Base-by-base conservation (phyloP, 139 green algal species). In the Deuterostichococcus epilithicus region DNA sequence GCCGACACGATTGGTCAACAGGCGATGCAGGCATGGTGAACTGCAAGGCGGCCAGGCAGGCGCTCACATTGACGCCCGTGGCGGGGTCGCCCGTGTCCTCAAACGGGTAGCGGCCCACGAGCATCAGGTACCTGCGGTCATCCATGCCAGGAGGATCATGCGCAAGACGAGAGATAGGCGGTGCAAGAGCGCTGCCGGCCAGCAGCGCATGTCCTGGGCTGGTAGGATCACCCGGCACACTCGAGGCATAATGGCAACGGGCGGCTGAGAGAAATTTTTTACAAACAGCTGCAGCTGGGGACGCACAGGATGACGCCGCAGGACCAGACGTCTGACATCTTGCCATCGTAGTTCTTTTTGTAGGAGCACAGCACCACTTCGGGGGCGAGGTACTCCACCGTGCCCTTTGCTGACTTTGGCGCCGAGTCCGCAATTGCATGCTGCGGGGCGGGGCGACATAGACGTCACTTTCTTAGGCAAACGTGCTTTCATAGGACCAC, bases 241-340 rank as follows among this genome's bases (percentile, higher is more conserved):
- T 23, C 42, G 42, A 13, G 13, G 13, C 13, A 52, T 52, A 52
- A 23, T 52, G 52, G 52, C 18, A 28, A 28, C 18, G 5, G 5
- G 52, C 8, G 5, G 18, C 52, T 63, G n/a, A n/a, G n/a, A n/a
- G n/a, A n/a, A n/a, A n/a, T n/a, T n/a, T n/a, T n/a, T n/a, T n/a
- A n/a, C n/a, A n/a, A n/a, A n/a, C 5, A 91, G 76, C 67, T 94
- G 88, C 86, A 88, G 84, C 33, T 85, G n/a, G n/a, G n/a, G n/a
- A n/a, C 90, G 34, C 90, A 86, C 26, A 94, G 79, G 79, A 92
- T 84, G 39, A 95, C 85, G 44, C 91, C 91, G n/a, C 67, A 78
- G 1, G 90, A 88, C 90, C 90, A 95, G 10, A 95, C 85, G 73
- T 95, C 90, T 10, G 85, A 63, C 34, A 20, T 45, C 36, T n/a